These are phyloP conservation scores for Populus simonii DNA, from an alignment of 345 rosid genomes.

Conservation along the genomic window DNA sequence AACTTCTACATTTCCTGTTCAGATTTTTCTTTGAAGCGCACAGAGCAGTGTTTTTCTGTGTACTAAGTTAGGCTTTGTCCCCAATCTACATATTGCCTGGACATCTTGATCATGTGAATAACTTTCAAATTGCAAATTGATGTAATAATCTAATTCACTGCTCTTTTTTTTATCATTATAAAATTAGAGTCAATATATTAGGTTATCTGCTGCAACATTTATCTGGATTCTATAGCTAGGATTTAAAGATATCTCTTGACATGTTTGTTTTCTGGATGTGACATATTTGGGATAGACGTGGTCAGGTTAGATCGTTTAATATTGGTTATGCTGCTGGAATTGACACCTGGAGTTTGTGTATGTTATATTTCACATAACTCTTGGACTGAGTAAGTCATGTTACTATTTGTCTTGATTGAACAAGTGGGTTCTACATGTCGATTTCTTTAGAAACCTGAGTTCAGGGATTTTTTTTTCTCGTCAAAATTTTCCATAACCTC, in stretches of 20 bases:
- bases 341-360: slow-evolving; percentile 29
- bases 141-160: not conserved
- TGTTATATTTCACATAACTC: slow-evolving; percentile 22
- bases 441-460: not conserved
- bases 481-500: not conserved
- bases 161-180: not conserved
- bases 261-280: not conserved
- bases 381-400: slow-evolving; percentile 31
- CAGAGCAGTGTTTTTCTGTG: slow-evolving; percentile 33
- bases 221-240: not conserved
- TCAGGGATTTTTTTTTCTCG: not conserved
- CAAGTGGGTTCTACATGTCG: slow-evolving; percentile 20
- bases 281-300: slow-evolving; percentile 2
- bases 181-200: not conserved
- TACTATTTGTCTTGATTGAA: slow-evolving; percentile 36
- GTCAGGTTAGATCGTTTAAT: slow-evolving; percentile 22
- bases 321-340: slow-evolving; percentile 30
- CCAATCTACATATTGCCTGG: slow-evolving; percentile 5
- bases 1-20: slow-evolving; percentile 39
- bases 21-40: slow-evolving; percentile 55
- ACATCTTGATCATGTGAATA: not conserved
- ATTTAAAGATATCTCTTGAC: not conserved
- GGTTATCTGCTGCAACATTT: no score
- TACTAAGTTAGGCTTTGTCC: slow-evolving; percentile 48
- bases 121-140: slow-evolving; percentile 11